Evolutionary conservation across 352 stramenopile species (phyloP), one percentile per base, ranked within the genome.

Genomic region (Thraustochytrium striatum): DNA sequence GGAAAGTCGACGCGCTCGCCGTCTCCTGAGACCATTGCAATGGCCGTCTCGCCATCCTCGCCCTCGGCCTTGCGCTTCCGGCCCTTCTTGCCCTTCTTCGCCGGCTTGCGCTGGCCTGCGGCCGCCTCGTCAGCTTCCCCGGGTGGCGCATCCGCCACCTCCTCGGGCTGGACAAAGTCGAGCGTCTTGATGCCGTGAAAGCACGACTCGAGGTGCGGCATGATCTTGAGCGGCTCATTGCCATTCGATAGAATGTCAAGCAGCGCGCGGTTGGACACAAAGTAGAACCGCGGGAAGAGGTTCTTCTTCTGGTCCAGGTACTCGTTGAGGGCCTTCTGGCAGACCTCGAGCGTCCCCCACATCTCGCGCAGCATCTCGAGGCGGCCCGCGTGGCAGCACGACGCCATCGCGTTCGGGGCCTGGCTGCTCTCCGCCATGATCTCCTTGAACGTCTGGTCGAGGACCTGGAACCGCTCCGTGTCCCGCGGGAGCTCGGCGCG

Each of bases 231-330:
- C 1, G 95, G 94, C 78, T 98, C 98, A 84, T 85, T 93, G 87
- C 21, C 91, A 87, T 82, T 98, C 88, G 33, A 99, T 62, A 99
- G 98, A 84, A 99, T 99, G 85, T 99, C 96, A 25, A 99, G 89
- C 57, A 99, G 89, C 86, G 99, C 97, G 87, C 99, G 97, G 82
- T 99, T 96, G 52, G 96, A 97, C 11, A 99, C 91, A 81, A 99
- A 99, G 85, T 99, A 99, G 84, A 99, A 99, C 21, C 97, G 92
- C 78, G 86, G 83, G 82, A 91, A 91, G 13, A 85, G 79, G 61
- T 86, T 83, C 85, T 97, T 91, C 86, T 99, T 96, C 33, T 96
- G 96, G 83, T 99, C 95, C 9, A 99, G 88, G 84, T 99, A 99
- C 79, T 99, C 95, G 72, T 97, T 96, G 3, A 99, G 87, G n/a